Evolutionary conservation across 1,139 yeast genomes (phyloP).

Genomic region (Saccharomyces pastorianus): DNA sequence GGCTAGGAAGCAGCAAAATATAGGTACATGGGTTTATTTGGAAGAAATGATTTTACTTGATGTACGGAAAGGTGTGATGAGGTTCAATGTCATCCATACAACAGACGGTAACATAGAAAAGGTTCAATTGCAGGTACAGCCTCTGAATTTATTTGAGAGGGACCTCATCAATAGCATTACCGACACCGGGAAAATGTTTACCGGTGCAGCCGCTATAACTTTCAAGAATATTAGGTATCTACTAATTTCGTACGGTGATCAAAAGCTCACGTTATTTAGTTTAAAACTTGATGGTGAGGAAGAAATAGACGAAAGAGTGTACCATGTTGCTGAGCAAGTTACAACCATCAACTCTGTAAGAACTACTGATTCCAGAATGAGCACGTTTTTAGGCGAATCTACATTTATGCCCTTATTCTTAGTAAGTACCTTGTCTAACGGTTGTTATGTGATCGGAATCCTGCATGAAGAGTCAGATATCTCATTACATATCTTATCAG

Average conservation of each 20-base stretch:
- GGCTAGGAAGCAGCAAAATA: slow-evolving; percentile 3
- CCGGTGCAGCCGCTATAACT: not conserved
- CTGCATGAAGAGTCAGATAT: not conserved
- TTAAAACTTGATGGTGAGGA: not conserved
- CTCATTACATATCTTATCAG: not conserved
- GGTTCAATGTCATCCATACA: not conserved
- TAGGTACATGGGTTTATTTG: slow-evolving; percentile 2
- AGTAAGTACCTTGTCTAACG: slow-evolving; percentile 11
- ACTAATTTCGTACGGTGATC: not conserved
- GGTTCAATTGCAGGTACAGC: not conserved
- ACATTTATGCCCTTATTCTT: slow-evolving; percentile 9
- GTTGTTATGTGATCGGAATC: slow-evolving; percentile 9
- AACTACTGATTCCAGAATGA: too few species aligned
- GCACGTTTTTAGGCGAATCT: not conserved
- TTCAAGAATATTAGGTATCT: not conserved
- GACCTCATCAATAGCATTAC: not conserved
- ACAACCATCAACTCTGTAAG: slow-evolving; percentile 2
- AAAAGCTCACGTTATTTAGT: not conserved
- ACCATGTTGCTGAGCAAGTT: slow-evolving; percentile 7
- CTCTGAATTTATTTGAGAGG: not conserved
- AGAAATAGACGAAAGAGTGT: slow-evolving; percentile 5
- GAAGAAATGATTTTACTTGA: not conserved
- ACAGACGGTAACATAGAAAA: not conserved
- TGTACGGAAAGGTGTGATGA: not conserved
- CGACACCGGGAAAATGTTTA: not conserved